Percentiles rank a stretch among this genome's conserved stretches.
Conservation (phyloP, 2,329 filamentous ascomycete genomes). For the Colletotrichum cordylinicola region DNA sequence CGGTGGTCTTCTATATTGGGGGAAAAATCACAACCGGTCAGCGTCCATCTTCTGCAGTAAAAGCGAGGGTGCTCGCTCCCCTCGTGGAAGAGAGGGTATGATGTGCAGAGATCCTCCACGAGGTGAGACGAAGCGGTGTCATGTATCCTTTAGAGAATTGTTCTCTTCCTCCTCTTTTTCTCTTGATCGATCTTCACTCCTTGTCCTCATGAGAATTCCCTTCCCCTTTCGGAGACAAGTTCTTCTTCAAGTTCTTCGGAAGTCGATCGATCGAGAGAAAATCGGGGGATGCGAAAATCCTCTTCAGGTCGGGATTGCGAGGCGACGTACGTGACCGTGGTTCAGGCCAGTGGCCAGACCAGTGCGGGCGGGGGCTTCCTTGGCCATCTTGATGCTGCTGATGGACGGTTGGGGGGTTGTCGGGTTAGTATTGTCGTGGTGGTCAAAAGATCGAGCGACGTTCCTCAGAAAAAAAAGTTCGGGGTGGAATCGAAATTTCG, state of each 20-base stretch:
- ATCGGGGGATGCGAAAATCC: not conserved
- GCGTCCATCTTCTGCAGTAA: conserved; percentile 66
- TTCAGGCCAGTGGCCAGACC: conserved; percentile 68
- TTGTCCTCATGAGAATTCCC: not conserved
- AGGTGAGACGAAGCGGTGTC: conserved; percentile 63
- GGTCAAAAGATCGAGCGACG: conserved; percentile 26
- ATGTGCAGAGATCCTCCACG: conserved; percentile 74
- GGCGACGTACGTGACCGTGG: conserved; percentile 67
- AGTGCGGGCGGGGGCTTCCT: conserved; percentile 62
- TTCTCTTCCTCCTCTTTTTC: not conserved
- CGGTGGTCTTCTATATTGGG: conserved; percentile 77
- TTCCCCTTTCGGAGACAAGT: not conserved
- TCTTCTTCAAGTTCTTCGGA: not conserved
- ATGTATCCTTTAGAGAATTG: not conserved
- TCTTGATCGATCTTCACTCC: not conserved
- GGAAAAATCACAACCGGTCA: conserved; percentile 50
- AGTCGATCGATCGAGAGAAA: not conserved
- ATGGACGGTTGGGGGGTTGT: conserved; percentile 31
- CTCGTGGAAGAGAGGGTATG: conserved; percentile 33
- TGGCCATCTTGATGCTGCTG: conserved; percentile 56
- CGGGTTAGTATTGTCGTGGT: conserved; percentile 30
- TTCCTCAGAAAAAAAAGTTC: conserved; percentile 1
- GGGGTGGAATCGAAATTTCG: not conserved
- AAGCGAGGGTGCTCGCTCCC: conserved; percentile 24
- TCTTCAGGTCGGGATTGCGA: conserved; percentile 25